Conservation (phyloP, 2,329 filamentous ascomycete species). For the Alternaria brassicicola region DNA sequence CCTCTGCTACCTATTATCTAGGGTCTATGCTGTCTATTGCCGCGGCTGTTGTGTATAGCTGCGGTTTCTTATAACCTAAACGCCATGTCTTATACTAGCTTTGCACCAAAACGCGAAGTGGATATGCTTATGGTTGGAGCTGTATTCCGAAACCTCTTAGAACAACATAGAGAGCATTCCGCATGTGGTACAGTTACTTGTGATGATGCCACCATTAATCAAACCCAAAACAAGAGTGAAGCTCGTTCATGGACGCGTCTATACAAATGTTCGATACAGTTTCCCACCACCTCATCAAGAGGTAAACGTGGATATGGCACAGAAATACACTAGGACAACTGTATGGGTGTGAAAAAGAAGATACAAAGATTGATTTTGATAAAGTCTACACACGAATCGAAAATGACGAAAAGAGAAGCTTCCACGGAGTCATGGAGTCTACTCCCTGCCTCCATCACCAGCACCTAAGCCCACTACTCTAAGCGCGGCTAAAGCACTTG, state of each 20-base stretch:
- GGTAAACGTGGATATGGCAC: neutral
- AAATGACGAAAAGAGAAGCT: neutral
- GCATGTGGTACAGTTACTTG: too few relatives aligned
- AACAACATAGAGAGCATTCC: too few relatives aligned
- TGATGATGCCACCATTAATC: too few relatives aligned
- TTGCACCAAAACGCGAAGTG: conserved; percentile 12
- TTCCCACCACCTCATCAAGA: neutral
- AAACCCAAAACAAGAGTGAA: too few relatives aligned
- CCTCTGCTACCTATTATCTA: conserved; percentile 36
- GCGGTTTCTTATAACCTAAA: conserved; percentile 28
- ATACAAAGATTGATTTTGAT: neutral
- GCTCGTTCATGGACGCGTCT: too few relatives aligned
- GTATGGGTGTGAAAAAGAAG: neutral
- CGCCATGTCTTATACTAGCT: conserved; percentile 23
- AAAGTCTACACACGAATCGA: neutral
- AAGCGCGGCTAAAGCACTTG: neutral
- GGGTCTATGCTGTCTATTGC: conserved; percentile 19
- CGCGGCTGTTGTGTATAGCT: conserved; percentile 22
- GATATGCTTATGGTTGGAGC: too few relatives aligned
- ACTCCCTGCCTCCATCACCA: neutral
- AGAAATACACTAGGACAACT: too few relatives aligned
- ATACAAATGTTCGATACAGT: too few relatives aligned
- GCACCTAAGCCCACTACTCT: neutral
- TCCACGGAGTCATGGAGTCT: neutral
- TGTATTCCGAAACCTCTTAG: too few relatives aligned